Base-by-base conservation (phyloP, 495 filamentous ascomycete genomes). In the Podospora fimiseda region DNA sequence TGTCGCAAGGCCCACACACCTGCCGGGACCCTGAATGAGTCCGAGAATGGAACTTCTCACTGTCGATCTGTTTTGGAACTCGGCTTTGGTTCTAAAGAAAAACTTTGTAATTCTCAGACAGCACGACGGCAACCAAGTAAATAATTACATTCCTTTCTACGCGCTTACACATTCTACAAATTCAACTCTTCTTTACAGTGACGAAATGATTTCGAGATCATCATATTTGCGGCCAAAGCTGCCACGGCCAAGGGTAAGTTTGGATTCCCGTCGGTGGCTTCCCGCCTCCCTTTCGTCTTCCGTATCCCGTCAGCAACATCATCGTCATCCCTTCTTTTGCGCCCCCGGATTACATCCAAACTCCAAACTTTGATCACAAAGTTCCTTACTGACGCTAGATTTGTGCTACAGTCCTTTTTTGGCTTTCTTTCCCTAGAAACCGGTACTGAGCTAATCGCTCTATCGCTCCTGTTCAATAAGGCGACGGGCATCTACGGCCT, bases 401-500 rank as follows among this genome's bases (percentile, higher is more conserved):
- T 16, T 46, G n/a, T 43, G 1, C 9, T 37, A 20, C 65, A 90
- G 87, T 80, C 81, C 44, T 95, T 94, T 71, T 81, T 95, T 57
- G 86, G 86, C 65, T 65, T 88, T 56, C 88, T 94, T 74, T 87
- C 86, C 69, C 82, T 96, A 47, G 86, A 87, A 53, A 90, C 88
- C 27, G 90, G 88, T 60, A 84, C 87, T 38, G 88, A 91, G 51
- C 74, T 95, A 51, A 85, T 93, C 52, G 82, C 85, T 5, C 74
- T 92, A 55, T 82, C 86, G 9, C 74, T 92, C 50, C 70, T 93
- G 23, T 78, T 95, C 64, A 96, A 96, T 74, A 95, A 95, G 70
- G 77, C 86, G 56, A 88, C 88, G 50, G 89, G 88, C 50, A 72
- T 95, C 56, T 95, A 91, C 70, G 90, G 90, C 60, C 75, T 96